A percentile compares a stretch with the other conserved stretches of the same genome.
These are phyloP conservation scores for Fusarium mexicanum DNA, from an alignment of 2,329 filamentous ascomycete genomes.

Conservation along the genomic window DNA sequence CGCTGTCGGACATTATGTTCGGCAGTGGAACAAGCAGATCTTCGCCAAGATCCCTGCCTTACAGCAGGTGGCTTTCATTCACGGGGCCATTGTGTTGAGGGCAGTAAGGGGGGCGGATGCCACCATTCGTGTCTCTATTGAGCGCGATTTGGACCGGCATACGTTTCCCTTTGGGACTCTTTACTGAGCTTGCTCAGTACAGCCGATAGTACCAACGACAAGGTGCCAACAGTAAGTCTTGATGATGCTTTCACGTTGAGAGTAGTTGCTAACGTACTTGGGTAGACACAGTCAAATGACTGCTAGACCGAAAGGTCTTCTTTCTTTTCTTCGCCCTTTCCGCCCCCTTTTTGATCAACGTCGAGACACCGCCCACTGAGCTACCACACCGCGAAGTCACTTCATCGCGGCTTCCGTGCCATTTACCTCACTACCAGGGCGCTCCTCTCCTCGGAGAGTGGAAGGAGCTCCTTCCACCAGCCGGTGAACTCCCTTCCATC, in stretches of 20 bases:
- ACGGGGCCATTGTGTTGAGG: not conserved
- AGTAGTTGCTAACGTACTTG: not conserved
- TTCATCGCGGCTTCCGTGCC: not conserved
- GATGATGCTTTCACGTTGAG: not conserved
- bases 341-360: not conserved
- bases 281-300: not conserved
- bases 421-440: not conserved
- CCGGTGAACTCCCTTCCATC: not conserved
- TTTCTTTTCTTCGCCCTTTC: not conserved
- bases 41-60: not conserved
- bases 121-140: not conserved
- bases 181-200: not conserved
- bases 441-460: not conserved
- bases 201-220: not conserved
- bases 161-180: not conserved
- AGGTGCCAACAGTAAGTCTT: not conserved
- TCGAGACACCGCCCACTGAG: not conserved
- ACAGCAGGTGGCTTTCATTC: not conserved
- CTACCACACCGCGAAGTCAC: not conserved
- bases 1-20: not conserved
- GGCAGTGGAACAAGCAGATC: not conserved
- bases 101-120: not conserved
- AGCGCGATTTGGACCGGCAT: not conserved
- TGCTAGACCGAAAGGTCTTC: not conserved
- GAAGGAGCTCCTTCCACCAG: slow-evolving; percentile 13